These are phyloP conservation scores for Penicillium sp. DNA, from an alignment of 2,329 filamentous ascomycete genomes.

Conservation along the genomic window DNA sequence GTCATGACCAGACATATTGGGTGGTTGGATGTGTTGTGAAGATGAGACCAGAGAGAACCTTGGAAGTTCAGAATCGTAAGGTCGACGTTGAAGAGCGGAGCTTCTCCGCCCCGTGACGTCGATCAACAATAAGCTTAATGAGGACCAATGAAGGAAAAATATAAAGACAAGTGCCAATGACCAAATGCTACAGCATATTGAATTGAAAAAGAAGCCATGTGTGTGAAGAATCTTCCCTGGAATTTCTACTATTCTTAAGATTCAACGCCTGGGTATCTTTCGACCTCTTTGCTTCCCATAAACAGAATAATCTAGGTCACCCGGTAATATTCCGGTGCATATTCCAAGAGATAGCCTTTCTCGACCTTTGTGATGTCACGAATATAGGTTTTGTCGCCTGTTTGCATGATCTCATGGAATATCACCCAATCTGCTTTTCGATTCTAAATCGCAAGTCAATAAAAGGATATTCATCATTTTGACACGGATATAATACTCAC, in stretches of 20 bases:
- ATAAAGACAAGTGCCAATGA: background rate
- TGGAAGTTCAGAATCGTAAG: background rate
- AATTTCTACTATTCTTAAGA: background rate
- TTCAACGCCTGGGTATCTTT: conserved; percentile 18
- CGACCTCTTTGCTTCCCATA: background rate
- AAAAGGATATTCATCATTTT: background rate
- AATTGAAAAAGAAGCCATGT: background rate
- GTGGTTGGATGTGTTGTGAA: background rate
- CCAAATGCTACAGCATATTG: background rate
- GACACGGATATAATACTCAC: conserved; percentile 39
- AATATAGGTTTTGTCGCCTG: conserved; percentile 82
- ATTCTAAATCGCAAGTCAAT: conserved; percentile 53
- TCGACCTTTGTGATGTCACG: conserved; percentile 91
- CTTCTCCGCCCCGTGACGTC: conserved; percentile 24
- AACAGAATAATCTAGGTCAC: conserved; percentile 39
- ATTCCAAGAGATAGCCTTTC: conserved; percentile 87
- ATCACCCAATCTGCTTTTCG: conserved; percentile 95
- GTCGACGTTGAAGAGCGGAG: conserved; percentile 7
- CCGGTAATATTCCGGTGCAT: conserved; percentile 79
- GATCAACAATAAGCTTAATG: conserved; percentile 3
- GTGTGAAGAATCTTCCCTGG: background rate
- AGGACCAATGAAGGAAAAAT: background rate
- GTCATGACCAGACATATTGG: conserved; percentile 37
- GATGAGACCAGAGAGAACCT: background rate
- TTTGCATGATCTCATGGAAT: conserved; percentile 92